These are phyloP conservation scores for Xerocomellus dryophilus DNA, from an alignment of 768 basidiomycete genomes.

Conservation along the genomic window DNA sequence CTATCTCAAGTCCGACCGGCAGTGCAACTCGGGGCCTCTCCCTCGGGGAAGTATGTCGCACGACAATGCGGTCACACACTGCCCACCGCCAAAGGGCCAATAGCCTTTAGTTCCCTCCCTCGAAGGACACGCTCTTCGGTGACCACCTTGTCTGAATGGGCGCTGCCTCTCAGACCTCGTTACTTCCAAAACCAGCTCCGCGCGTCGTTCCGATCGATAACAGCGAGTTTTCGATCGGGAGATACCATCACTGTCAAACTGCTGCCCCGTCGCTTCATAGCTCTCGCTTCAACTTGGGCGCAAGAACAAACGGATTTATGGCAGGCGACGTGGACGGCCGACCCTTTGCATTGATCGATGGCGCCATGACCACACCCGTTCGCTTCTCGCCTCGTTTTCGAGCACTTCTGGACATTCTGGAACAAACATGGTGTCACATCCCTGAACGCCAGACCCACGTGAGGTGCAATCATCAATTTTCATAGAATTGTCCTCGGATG, in stretches of 20 bases:
- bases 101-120: not conserved
- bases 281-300: not conserved
- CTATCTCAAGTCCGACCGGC: not conserved
- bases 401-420: constrained; percentile 16
- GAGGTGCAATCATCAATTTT: constrained; percentile 11
- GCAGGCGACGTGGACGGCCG: not conserved
- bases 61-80: not conserved
- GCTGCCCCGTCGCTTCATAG: not conserved
- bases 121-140: not conserved
- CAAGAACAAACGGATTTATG: not conserved
- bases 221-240: constrained; percentile 21
- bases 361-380: not conserved
- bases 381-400: constrained; percentile 6
- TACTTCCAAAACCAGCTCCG: constrained; percentile 18
- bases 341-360: not conserved
- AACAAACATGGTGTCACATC: constrained; percentile 6
- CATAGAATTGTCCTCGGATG: constrained; percentile 32
- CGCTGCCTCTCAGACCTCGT: constrained; percentile 1
- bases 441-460: constrained; percentile 9
- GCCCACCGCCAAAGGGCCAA: not conserved
- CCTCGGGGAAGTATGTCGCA: not conserved
- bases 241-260: constrained; percentile 17
- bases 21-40: not conserved
- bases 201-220: constrained; percentile 15
- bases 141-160: not conserved